Evolutionary conservation across 2,329 filamentous ascomycete genomes (phyloP).

Genomic region (Botrytis pseudocinerea): DNA sequence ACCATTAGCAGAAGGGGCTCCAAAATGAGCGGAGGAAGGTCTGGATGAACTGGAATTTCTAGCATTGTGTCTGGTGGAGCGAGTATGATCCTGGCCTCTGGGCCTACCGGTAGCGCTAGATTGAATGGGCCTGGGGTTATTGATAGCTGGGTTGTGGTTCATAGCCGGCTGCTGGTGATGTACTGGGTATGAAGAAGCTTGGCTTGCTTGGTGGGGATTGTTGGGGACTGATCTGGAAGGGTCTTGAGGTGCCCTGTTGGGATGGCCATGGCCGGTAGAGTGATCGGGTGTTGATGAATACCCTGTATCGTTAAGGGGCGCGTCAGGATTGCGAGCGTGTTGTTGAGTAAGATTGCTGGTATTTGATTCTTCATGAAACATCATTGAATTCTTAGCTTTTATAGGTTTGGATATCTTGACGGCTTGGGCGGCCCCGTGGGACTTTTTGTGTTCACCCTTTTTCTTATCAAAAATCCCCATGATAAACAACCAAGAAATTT

Average conservation of each 20-base stretch:
- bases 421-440: too few relatives aligned
- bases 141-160: too few relatives aligned
- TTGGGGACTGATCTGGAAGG: not conserved
- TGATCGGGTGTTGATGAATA: not conserved
- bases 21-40: not conserved
- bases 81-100: not conserved
- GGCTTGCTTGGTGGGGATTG: not conserved
- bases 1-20: not conserved
- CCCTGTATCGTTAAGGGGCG: not conserved
- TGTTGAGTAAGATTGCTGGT: not conserved
- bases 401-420: not conserved
- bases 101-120: not conserved
- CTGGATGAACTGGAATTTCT: not conserved
- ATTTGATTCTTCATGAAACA: too few relatives aligned
- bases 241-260: not conserved
- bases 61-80: not conserved
- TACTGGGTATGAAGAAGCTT: not conserved
- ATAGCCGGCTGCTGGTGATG: not conserved
- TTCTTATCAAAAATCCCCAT: fast-evolving
- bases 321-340: not conserved
- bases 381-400: too few relatives aligned
- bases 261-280: not conserved
- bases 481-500: not conserved
- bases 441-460: not conserved
- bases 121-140: not conserved